Evolutionary conservation across 139 green algal genomes (phyloP), one percentile per base, ranked within the genome.

Genomic region (Diplosphaera chodatii): DNA sequence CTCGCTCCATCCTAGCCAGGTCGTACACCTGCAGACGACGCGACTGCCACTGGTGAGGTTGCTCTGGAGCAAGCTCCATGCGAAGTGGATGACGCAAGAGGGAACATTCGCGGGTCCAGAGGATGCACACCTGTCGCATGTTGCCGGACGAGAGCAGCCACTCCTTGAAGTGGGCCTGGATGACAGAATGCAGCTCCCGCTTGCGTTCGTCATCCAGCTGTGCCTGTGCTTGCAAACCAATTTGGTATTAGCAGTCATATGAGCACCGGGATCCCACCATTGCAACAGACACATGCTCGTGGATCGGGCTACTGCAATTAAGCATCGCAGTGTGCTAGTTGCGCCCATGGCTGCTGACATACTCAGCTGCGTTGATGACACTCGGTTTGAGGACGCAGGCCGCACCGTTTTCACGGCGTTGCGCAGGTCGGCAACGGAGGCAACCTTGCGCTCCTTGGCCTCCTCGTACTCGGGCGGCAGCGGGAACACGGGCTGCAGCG

Each of bases 91-190:
- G n/a, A n/a, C n/a, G 22, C 21, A 77, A 40, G 40, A 48, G 8
- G 20, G 16, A n/a, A 30, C 4, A 40, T 27, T 32, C 32, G 56
- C 18, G 31, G 8, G 16, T 32, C 5, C 27, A 25, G n/a, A 80
- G 48, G 16, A 3, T n/a, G 8, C 18, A 25, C 25, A 59, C 68
- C 64, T 91, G 83, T 23, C 89, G 81, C 74, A 94, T 92, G 66
- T 77, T 80, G 29, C 83, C 85, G 4, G 71, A 84, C 23, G 77
- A 72, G 55, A 87, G 72, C 64, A 96, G 82, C 91, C 91, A 97
- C 23, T 96, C 91, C 77, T 95, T 92, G 80, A 97, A 97, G 76
- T 93, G 81, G 16, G 82, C 74, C 78, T 96, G 91, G 33, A 97
- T 94, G 29, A 89, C 85, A 28, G 65, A 78, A 70, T 93, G 93